Conservation (phyloP, 2,329 filamentous ascomycete species). For the Hymenoscyphus repandus region DNA sequence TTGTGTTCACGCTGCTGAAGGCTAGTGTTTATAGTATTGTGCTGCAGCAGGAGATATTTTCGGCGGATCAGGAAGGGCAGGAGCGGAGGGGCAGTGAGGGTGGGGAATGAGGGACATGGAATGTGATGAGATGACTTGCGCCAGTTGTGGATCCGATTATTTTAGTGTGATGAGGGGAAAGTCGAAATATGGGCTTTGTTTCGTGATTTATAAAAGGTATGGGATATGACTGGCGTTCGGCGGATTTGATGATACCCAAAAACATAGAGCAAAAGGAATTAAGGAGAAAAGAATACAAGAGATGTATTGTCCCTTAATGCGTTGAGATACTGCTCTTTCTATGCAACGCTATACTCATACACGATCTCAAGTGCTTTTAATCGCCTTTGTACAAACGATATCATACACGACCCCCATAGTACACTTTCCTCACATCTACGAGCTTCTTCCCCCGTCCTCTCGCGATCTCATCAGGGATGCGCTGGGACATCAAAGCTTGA, state of each 20-base stretch:
- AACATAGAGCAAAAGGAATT: not conserved
- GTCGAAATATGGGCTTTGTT: too few relatives aligned
- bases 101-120: slow-evolving; percentile 2
- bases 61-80: slow-evolving; percentile 46
- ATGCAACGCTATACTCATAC: slow-evolving; percentile 35
- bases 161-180: not conserved
- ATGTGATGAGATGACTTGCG: not conserved
- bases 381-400: slow-evolving; percentile 8
- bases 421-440: slow-evolving; percentile 93
- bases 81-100: slow-evolving; percentile 15
- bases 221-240: not conserved
- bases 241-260: slow-evolving; percentile 1
- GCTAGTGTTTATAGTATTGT: slow-evolving; percentile 99
- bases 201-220: not conserved
- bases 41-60: slow-evolving; percentile 90
- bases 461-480: slow-evolving; percentile 83
- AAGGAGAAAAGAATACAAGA: not conserved
- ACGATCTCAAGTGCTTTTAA: not conserved
- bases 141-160: not conserved
- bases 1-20: slow-evolving; percentile 94
- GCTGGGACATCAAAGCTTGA: slow-evolving; percentile 76
- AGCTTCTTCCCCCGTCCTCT: slow-evolving; percentile 88
- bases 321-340: slow-evolving; percentile 36
- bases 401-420: slow-evolving; percentile 67
- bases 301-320: not conserved